Evolutionary conservation across 139 green algal species (phyloP).

Genomic region (Pleodorina starrii): DNA sequence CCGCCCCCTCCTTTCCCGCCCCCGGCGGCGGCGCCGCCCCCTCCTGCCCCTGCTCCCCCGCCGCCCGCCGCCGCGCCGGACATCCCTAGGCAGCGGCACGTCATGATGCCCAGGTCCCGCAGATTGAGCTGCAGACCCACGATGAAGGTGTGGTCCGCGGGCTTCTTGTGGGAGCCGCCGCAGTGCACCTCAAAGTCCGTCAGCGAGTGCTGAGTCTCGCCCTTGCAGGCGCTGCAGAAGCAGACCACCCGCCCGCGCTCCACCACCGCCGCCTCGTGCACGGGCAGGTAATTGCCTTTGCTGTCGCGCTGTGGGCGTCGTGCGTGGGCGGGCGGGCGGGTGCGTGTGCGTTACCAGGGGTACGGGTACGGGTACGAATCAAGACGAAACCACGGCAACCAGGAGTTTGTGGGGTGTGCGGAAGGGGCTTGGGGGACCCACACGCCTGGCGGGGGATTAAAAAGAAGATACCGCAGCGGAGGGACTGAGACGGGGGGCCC

Average conservation of each 20-base stretch:
- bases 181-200: constrained; percentile 50
- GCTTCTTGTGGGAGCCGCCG: constrained; percentile 41
- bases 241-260: background rate
- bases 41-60: background rate
- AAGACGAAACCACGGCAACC: too few species aligned
- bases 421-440: too few species aligned
- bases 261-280: background rate
- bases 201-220: background rate
- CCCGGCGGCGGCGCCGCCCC: too few species aligned
- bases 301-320: constrained; percentile 31
- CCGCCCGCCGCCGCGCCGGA: background rate
- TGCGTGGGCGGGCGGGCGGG: too few species aligned
- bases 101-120: background rate
- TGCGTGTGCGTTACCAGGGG: too few species aligned
- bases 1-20: background rate
- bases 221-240: background rate
- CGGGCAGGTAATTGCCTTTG: background rate
- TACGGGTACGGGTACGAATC: background rate
- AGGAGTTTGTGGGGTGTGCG: too few species aligned
- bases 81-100: constrained; percentile 47
- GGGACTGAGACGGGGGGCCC: too few species aligned
- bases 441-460: too few species aligned
- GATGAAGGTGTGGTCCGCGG: constrained; percentile 37
- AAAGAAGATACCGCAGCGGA: too few species aligned
- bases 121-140: background rate